Evolutionary conservation across 2,329 filamentous ascomycete genomes (phyloP), one percentile per base, ranked within the genome.

Genomic region (Thermoascus crustaceus): DNA sequence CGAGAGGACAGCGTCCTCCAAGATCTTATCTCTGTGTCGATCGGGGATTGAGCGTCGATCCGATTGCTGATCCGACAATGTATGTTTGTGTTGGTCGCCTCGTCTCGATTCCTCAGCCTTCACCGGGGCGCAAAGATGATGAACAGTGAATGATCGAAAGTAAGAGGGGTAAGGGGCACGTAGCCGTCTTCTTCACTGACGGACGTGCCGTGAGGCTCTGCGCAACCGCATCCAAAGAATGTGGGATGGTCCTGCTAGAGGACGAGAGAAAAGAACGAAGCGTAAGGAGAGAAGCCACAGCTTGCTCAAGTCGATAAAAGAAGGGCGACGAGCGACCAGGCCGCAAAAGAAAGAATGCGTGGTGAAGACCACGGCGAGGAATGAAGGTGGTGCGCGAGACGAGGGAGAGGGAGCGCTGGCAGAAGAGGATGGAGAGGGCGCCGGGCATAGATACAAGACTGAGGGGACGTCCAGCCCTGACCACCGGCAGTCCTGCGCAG

Each of bases 291-390:
- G 40, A 38, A 44, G 34, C 25, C 32, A 42, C 39, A 45, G 39
- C 47, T 41, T 42, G 42, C 31, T 27, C 32, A 43, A 39, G 47
- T 48, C 41, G 48, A 52, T 50, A 54, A 60, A 58, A 43, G 56
- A 60, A 53, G 50, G 54, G 52, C 53, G 49, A 55, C 55, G 52
- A 55, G 53, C 49, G 49, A 50, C 55, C 49, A 51, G 48, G 50
- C 48, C 42, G 44, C 46, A 44, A 41, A 41, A 34, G 36, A 49
- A 40, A 16, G 25, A 21, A 37, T 14, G 22, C 26, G 34, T 42
- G 39, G 36, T 22, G 32, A 34, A 19, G 24, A 26, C 32, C 35
- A 43, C 29, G 29, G 30, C 22, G 32, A 32, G 19, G 30, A 36
- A 34, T 13, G 20, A 41, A 36, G 32, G 37, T 30, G 29, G 36